phyloP scores from a whole-genome alignment of 768 basidiomycete genomes.

The Crucibulum laeve region DNA sequence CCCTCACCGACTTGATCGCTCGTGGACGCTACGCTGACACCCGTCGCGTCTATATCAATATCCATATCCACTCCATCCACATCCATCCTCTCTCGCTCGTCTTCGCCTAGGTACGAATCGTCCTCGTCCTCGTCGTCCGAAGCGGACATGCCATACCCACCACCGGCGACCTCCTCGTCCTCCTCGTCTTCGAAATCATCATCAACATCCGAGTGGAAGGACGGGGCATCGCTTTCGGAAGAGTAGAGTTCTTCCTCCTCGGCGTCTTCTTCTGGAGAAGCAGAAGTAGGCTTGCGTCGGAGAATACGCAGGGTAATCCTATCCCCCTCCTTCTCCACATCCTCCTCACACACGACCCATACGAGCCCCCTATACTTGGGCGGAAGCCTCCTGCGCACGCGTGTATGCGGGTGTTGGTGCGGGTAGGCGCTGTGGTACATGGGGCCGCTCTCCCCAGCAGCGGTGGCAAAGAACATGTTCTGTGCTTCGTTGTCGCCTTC shows the following conservation, averaged over 20 bases:
- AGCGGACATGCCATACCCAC: not conserved
- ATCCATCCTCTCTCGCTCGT: conserved; percentile 9
- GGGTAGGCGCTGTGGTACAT: too few species aligned
- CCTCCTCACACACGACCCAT: conserved; percentile 82
- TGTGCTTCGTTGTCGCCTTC: conserved; percentile 79
- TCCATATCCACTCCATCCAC: conserved; percentile 11
- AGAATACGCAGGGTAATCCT: conserved; percentile 29
- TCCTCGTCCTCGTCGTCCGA: conserved; percentile 8
- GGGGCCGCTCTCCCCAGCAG: conserved; percentile 1
- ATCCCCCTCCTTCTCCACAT: conserved; percentile 35
- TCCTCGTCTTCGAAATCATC: conserved; percentile 24
- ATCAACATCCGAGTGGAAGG: too few species aligned
- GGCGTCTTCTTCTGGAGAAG: too few species aligned
- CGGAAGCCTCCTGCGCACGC: conserved; percentile 18
- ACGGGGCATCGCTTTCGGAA: too few species aligned
- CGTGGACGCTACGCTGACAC: not conserved
- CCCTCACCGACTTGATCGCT: conserved; percentile 1
- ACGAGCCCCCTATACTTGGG: conserved; percentile 64
- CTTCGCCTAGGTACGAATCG: conserved; percentile 7
- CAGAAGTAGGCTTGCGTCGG: conserved; percentile 19
- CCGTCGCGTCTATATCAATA: not conserved
- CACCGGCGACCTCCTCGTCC: conserved; percentile 13
- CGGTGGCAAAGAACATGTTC: conserved; percentile 70
- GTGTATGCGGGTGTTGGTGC: too few species aligned
- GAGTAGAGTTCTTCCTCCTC: too few species aligned